These are phyloP conservation scores for Coniochaeta sp. DNA, from an alignment of 2,329 filamentous ascomycete genomes.

Conservation along the genomic window DNA sequence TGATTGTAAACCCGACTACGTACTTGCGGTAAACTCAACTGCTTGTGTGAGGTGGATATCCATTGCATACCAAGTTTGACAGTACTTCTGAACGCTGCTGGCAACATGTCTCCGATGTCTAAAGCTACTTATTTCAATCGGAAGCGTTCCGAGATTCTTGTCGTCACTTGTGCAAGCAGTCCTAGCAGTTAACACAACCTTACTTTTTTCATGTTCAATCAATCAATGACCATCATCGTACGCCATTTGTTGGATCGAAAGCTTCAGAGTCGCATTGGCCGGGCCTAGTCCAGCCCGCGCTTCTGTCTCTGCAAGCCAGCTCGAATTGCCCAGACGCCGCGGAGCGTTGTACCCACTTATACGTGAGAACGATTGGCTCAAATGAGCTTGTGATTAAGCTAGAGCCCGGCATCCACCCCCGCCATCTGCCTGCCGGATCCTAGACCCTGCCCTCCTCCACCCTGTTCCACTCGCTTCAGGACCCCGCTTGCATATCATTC, in stretches of 20 bases:
- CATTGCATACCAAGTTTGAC: no score
- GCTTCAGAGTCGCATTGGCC: background rate
- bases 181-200: no score
- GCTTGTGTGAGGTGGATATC: no score
- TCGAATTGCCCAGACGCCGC: background rate
- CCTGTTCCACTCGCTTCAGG: background rate
- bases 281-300: background rate
- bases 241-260: background rate
- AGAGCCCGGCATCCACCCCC: conserved; percentile 1
- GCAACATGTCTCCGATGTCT: no score
- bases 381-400: background rate
- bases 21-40: no score
- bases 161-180: no score
- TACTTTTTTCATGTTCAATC: no score
- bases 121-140: no score
- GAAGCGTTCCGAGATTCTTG: background rate
- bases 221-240: no score
- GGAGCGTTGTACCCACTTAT: background rate
- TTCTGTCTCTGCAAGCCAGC: background rate
- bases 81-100: no score
- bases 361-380: background rate
- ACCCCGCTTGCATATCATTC: background rate
- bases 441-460: background rate
- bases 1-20: no score
- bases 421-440: background rate